phyloP scores from a whole-genome alignment of 305 asterid species.

The Fraxinus latifolia region DNA sequence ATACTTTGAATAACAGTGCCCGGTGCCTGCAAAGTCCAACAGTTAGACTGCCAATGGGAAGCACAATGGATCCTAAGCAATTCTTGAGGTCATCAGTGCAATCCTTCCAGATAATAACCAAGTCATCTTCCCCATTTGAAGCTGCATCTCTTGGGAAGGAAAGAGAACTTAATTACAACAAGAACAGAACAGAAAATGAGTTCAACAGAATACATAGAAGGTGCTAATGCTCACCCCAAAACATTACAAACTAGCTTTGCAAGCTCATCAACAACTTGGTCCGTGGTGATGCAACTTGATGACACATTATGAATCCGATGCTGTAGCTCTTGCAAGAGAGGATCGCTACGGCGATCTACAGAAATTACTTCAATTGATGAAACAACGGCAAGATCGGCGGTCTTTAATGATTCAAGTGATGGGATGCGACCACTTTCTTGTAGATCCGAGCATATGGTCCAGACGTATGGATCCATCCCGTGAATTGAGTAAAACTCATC shows the following conservation, averaged over 20 bases:
- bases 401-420: slow-evolving; percentile 70
- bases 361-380: slow-evolving; percentile 77
- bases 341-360: slow-evolving; percentile 70
- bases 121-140: slow-evolving; percentile 64
- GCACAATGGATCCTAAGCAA: slow-evolving; percentile 76
- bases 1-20: slow-evolving; percentile 85
- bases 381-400: slow-evolving; percentile 54
- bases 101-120: slow-evolving; percentile 72
- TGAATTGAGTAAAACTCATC: slow-evolving; percentile 84
- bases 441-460: slow-evolving; percentile 81
- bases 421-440: slow-evolving; percentile 90
- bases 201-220: slow-evolving; percentile 16
- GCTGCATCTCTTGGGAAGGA: slow-evolving; percentile 57
- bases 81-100: slow-evolving; percentile 78
- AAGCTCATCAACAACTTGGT: slow-evolving; percentile 86
- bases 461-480: slow-evolving; percentile 97
- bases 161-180: slow-evolving; percentile 36
- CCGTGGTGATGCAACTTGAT: slow-evolving; percentile 54
- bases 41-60: slow-evolving; percentile 81
- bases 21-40: slow-evolving; percentile 90
- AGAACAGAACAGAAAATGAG: neutral
- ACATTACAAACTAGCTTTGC: slow-evolving; percentile 88
- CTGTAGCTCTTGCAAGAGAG: slow-evolving; percentile 79
- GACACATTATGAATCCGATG: slow-evolving; percentile 59
- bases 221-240: slow-evolving; percentile 75